Percentiles rank a stretch among this genome's conserved stretches.
Conservation (phyloP, 106 monocot genomes). For the Triglochin maritima region DNA sequence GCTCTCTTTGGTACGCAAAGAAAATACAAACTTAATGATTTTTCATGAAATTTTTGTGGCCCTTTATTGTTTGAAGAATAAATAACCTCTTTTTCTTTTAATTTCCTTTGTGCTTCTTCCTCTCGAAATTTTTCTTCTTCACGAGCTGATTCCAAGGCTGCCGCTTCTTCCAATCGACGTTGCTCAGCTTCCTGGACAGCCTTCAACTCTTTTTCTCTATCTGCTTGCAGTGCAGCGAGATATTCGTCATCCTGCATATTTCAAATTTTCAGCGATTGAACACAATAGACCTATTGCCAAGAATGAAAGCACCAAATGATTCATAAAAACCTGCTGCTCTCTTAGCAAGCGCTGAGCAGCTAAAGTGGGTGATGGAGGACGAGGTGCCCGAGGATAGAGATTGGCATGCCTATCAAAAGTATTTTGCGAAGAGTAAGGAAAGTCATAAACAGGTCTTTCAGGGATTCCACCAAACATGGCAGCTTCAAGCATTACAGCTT, state of each 20-base stretch:
- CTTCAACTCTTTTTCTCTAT: conserved; percentile 86
- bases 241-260: conserved; percentile 86
- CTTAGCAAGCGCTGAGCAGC: conserved; percentile 67
- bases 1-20: not conserved
- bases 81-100: conserved; percentile 67
- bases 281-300: not conserved
- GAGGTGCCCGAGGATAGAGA: conserved; percentile 35
- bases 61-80: not conserved
- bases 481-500: conserved; percentile 98
- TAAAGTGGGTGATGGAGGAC: conserved; percentile 65
- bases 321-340: conserved; percentile 72
- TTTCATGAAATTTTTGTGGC: not conserved
- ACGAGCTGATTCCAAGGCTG: conserved; percentile 55
- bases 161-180: conserved; percentile 45
- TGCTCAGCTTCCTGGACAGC: conserved; percentile 55
- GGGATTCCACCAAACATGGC: conserved; percentile 97
- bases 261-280: not conserved
- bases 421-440: conserved; percentile 28
- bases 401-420: conserved; percentile 13
- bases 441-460: conserved; percentile 46
- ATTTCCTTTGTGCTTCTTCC: conserved; percentile 45
- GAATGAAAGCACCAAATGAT: conserved; percentile 1
- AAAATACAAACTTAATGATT: not conserved
- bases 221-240: conserved; percentile 75
- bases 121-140: conserved; percentile 37